A percentile compares a stretch with the other conserved stretches of the same genome.
Evolutionary conservation across 2,329 filamentous ascomycete species (phyloP).

Genomic region (Ascomycota sp.): DNA sequence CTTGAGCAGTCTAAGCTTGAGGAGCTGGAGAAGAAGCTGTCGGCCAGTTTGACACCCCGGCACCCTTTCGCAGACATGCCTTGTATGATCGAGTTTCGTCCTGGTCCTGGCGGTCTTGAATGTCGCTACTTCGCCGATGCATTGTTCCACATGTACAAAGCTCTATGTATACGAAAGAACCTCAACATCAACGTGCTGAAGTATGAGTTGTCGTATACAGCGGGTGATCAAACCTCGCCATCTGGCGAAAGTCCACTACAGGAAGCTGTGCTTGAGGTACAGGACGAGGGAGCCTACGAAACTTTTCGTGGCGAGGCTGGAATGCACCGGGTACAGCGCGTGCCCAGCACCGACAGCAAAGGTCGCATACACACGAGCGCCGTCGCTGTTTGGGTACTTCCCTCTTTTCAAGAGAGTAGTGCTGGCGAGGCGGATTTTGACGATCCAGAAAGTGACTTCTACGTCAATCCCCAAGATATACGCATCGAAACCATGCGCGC

Average conservation of each 20-base stretch:
- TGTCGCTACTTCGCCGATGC: constrained; percentile 78
- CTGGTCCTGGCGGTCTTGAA: constrained; percentile 80
- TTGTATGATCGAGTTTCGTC: constrained; percentile 79
- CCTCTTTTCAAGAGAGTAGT: constrained; percentile 47
- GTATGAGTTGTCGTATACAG: constrained; percentile 55
- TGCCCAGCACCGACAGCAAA: constrained; percentile 77
- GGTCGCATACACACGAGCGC: constrained; percentile 88
- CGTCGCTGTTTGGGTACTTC: constrained; percentile 79
- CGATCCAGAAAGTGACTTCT: constrained; percentile 81
- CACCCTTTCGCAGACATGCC: constrained; percentile 82
- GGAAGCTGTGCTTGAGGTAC: constrained; percentile 75
- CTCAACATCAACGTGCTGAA: constrained; percentile 53
- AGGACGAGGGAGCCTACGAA: constrained; percentile 59
- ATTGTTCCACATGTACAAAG: constrained; percentile 74
- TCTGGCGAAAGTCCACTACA: constrained; percentile 50
- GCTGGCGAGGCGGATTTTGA: constrained; percentile 41
- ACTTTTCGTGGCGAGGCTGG: constrained; percentile 71
- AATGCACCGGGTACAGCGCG: constrained; percentile 84
- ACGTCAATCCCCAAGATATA: constrained; percentile 69
- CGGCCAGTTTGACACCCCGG: constrained; percentile 59
- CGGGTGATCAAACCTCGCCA: constrained; percentile 26
- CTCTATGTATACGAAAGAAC: constrained; percentile 50
- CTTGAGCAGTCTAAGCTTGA: constrained; percentile 41
- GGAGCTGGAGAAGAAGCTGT: constrained; percentile 44
- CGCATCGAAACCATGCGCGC: constrained; percentile 77